Base-by-base conservation (phyloP, 352 stramenopile species). In the Globisporangium iwayamae region DNA sequence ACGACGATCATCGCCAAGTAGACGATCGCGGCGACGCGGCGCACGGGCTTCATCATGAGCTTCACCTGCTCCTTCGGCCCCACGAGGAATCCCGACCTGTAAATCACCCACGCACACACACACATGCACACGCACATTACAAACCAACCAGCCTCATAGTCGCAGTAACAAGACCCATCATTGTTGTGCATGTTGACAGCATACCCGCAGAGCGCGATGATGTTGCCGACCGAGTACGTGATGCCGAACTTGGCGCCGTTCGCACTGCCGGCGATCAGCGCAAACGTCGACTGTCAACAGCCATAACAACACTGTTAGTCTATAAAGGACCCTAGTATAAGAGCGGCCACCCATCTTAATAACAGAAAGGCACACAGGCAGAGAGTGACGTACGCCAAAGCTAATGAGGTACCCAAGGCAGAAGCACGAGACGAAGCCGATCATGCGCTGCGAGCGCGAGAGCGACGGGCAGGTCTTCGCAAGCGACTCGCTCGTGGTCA, bases 21-120 rank as follows among this genome's bases (percentile, higher is more conserved):
- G 69, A 93, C 78, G 39, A 84, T 47, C 13, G 87, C 81, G 0
- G 84, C 87, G 48, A 93, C 69, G 25, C 87, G 78, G 0, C 87
- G 83, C 56, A 93, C 74, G 25, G 87, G 87, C 64, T 93, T 93
- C 68, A 93, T 89, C 87, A 95, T 95, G 62, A 92, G 82, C 69
- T 93, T 93, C 60, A 88, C 62, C 56, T 95, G 87, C 76, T 93
- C 83, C 71, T 68, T 81, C 0, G 84, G 87, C 4, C 87, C 87
- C 3, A 92, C 87, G 0, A 95, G 76, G 56, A 95, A 95, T 0
- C 84, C 87, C 4, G 87, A 95, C 0, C 85, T 92, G 39, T 16
- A 10, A 14, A 46, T 32, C 38, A 56, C n/a, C 1, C 16, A 2
- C 13, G 13, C 25, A 53, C 22, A 25, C 22, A 25, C 22, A 25